Conservation (phyloP, 352 stramenopile species). For the Phytophthora pini region DNA sequence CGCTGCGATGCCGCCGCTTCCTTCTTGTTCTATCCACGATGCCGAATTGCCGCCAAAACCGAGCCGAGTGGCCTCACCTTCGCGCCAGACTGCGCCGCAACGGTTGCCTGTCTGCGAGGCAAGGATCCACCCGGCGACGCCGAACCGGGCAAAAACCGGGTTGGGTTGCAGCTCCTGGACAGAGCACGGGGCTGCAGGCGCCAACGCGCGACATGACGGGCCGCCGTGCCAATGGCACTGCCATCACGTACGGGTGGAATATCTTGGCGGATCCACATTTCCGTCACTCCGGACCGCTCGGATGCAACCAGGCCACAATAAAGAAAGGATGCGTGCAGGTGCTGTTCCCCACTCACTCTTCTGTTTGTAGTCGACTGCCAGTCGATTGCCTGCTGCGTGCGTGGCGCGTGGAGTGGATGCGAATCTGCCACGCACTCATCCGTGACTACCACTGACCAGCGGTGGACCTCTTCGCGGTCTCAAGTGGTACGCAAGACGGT, state of each 20-base stretch:
- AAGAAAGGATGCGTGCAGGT: no score
- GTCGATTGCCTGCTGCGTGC: not conserved
- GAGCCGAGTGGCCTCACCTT: not conserved
- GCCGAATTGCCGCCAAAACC: not conserved
- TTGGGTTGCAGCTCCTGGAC: constrained; percentile 31
- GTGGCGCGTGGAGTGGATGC: not conserved
- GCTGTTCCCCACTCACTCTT: no score
- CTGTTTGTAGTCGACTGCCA: not conserved
- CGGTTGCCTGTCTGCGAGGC: constrained; percentile 15
- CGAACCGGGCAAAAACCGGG: constrained; percentile 23
- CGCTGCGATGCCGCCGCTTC: not conserved
- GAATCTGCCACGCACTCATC: constrained; percentile 8
- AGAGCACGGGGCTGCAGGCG: constrained; percentile 30
- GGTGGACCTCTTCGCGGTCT: constrained; percentile 16
- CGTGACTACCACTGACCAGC: constrained; percentile 2
- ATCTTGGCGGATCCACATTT: constrained; percentile 3
- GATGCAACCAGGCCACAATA: not conserved
- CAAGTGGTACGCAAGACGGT: constrained; percentile 20
- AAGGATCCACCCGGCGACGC: constrained; percentile 18
- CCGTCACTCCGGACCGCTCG: not conserved
- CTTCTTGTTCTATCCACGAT: not conserved
- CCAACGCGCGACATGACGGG: constrained; percentile 21
- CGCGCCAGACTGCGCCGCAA: constrained; percentile 3
- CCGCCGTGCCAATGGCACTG: no score
- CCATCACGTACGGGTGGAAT: constrained; percentile 6